Percentiles rank a stretch among this genome's conserved stretches.
Evolutionary conservation across 768 basidiomycete genomes (phyloP).

Genomic region (Kwoniella heveanensis): DNA sequence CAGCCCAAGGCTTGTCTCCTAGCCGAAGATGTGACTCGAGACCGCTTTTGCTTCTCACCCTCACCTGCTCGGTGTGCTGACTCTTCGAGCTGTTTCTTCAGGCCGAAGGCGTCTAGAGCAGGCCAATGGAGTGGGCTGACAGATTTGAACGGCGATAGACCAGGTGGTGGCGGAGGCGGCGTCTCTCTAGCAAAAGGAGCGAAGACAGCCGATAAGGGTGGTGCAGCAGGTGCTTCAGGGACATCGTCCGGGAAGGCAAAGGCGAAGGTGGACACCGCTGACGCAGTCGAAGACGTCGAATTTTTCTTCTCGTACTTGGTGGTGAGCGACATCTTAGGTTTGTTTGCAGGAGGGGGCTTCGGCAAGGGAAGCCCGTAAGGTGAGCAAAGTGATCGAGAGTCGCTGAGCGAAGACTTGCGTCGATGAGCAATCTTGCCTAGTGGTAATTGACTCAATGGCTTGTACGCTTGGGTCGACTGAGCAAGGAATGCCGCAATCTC

Average conservation of each 20-base stretch:
- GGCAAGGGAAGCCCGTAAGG: conserved; percentile 45
- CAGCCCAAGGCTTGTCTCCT: conserved; percentile 44
- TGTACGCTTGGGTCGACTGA: conserved; percentile 34
- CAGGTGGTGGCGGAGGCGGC: conserved; percentile 19
- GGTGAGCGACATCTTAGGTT: conserved; percentile 29
- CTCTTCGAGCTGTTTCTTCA: conserved; percentile 19
- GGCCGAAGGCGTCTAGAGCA: conserved; percentile 20
- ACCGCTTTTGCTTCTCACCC: conserved; percentile 18
- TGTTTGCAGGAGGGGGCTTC: conserved; percentile 2
- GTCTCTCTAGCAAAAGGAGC: conserved; percentile 25
- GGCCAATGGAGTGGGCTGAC: conserved; percentile 8
- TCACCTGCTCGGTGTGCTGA: conserved; percentile 1
- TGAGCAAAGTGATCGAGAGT: conserved; percentile 30
- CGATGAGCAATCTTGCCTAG: conserved; percentile 28
- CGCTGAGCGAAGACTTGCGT: conserved; percentile 38
- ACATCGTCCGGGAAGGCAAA: conserved; percentile 21
- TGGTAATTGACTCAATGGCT: conserved; percentile 36
- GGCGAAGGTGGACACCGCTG: conserved; percentile 20
- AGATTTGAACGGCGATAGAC: neutral
- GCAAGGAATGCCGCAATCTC: conserved; percentile 43
- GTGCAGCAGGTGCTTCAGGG: conserved; percentile 15
- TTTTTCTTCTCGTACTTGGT: conserved; percentile 50
- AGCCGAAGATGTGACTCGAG: conserved; percentile 35
- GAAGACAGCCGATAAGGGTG: conserved; percentile 23
- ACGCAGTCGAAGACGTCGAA: conserved; percentile 31